phyloP scores from a whole-genome alignment of 768 basidiomycete genomes.

The Tephrocybe rancida region DNA sequence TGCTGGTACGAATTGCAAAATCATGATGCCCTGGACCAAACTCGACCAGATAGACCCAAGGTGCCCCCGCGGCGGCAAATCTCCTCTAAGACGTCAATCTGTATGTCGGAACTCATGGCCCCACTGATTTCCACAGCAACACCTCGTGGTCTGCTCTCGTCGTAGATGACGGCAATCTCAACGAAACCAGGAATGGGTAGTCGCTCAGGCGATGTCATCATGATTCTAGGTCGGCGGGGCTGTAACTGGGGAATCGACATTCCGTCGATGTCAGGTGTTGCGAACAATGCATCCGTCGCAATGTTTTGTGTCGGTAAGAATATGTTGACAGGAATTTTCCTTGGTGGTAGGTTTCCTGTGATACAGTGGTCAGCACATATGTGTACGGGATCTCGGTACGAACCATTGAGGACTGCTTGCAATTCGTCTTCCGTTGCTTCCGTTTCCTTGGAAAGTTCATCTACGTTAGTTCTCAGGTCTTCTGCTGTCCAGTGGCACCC shows the following conservation, averaged over 20 bases:
- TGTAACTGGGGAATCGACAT: slow-evolving; percentile 36
- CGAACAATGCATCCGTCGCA: slow-evolving; percentile 44
- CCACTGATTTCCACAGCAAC: slow-evolving; percentile 60
- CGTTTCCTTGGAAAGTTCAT: slow-evolving; percentile 30
- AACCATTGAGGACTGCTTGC: slow-evolving; percentile 66
- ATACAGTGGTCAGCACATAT: slow-evolving; percentile 11
- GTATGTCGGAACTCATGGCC: slow-evolving; percentile 57
- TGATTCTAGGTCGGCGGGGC: slow-evolving; percentile 52
- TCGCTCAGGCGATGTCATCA: slow-evolving; percentile 68
- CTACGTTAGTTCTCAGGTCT: slow-evolving; percentile 30
- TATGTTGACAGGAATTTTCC: slow-evolving; percentile 74
- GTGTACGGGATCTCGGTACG: slow-evolving; percentile 12
- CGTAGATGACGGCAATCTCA: slow-evolving; percentile 64
- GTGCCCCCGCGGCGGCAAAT: slow-evolving; percentile 71
- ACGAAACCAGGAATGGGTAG: slow-evolving; percentile 66
- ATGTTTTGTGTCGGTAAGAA: slow-evolving; percentile 50
- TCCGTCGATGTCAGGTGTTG: slow-evolving; percentile 37
- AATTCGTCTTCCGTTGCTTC: slow-evolving; percentile 58
- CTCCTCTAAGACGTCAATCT: slow-evolving; percentile 64
- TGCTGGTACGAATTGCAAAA: neutral
- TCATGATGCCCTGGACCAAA: slow-evolving; percentile 52
- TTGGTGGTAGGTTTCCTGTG: slow-evolving; percentile 54
- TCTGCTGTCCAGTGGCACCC: slow-evolving; percentile 68
- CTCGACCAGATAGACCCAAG: slow-evolving; percentile 67
- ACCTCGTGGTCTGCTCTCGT: slow-evolving; percentile 56